Conservation (phyloP, 2,329 filamentous ascomycete species). For the Simplicillium sp. region DNA sequence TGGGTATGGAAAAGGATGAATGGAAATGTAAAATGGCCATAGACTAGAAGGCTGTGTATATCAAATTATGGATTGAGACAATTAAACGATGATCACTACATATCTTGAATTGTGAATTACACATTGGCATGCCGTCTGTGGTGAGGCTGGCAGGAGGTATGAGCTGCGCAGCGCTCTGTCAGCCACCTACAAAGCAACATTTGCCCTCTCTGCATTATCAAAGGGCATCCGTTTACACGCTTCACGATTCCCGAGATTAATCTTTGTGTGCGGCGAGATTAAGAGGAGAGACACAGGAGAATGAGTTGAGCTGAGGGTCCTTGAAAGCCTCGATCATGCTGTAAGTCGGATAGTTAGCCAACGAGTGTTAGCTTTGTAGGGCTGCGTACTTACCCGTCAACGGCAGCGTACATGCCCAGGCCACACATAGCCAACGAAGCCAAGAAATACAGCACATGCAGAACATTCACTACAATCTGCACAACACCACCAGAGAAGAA, state of each 20-base stretch:
- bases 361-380: no score
- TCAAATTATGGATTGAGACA: neutral
- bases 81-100: neutral
- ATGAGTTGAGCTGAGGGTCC: constrained; percentile 10
- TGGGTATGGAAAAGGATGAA: neutral
- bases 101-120: neutral
- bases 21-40: neutral
- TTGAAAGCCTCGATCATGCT: constrained; percentile 8
- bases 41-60: neutral
- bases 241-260: no score
- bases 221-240: no score
- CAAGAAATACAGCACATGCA: constrained; percentile 1
- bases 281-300: constrained; percentile 10
- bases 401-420: constrained; percentile 1
- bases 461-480: neutral
- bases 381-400: neutral
- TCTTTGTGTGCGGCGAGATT: constrained; percentile 3
- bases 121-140: no score
- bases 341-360: neutral
- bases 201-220: no score
- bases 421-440: constrained; percentile 1
- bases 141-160: no score
- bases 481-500: neutral
- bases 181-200: no score
- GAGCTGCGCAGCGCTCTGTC: no score